These are phyloP conservation scores for Bipolaris bicolor DNA, from an alignment of 2,329 filamentous ascomycete species.

Conservation along the genomic window DNA sequence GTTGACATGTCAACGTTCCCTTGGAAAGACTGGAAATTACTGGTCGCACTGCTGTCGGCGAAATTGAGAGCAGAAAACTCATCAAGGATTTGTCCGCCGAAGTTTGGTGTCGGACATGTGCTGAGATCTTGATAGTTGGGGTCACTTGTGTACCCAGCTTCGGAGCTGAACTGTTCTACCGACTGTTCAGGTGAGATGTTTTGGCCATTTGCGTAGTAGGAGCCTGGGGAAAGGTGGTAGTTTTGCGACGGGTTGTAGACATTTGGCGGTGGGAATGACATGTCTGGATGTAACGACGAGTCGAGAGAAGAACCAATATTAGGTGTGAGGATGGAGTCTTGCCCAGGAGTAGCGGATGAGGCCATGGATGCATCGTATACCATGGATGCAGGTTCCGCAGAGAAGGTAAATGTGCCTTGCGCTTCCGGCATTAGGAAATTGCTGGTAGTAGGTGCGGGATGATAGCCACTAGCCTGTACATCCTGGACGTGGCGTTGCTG, in stretches of 20 bases:
- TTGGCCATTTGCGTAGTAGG: conserved; percentile 38
- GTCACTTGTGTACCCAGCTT: conserved; percentile 44
- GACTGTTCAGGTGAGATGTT: conserved; percentile 48
- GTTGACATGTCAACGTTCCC: conserved; percentile 36
- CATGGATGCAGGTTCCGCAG: conserved; percentile 45
- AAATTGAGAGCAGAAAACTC: conserved; percentile 40
- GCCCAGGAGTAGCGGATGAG: conserved; percentile 29
- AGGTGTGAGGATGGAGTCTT: conserved; percentile 41
- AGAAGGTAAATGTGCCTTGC: conserved; percentile 46
- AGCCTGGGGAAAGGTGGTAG: conserved; percentile 38
- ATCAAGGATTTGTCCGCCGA: conserved; percentile 40
- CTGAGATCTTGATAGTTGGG: conserved; percentile 40
- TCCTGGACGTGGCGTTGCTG: conserved; percentile 45
- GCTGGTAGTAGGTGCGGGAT: conserved; percentile 25
- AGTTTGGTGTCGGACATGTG: conserved; percentile 42
- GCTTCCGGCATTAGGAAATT: conserved; percentile 39
- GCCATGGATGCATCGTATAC: conserved; percentile 41
- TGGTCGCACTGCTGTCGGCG: conserved; percentile 30
- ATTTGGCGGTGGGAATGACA: conserved; percentile 40
- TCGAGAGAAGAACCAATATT: conserved; percentile 45
- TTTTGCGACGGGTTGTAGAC: conserved; percentile 33
- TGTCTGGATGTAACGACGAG: conserved; percentile 44
- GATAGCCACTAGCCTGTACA: conserved; percentile 37
- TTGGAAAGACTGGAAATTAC: conserved; percentile 32
- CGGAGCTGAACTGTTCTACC: conserved; percentile 48